Evolutionary conservation across 140 eudicot genomes (phyloP).

Genomic region (Ambrosia hybrid): DNA sequence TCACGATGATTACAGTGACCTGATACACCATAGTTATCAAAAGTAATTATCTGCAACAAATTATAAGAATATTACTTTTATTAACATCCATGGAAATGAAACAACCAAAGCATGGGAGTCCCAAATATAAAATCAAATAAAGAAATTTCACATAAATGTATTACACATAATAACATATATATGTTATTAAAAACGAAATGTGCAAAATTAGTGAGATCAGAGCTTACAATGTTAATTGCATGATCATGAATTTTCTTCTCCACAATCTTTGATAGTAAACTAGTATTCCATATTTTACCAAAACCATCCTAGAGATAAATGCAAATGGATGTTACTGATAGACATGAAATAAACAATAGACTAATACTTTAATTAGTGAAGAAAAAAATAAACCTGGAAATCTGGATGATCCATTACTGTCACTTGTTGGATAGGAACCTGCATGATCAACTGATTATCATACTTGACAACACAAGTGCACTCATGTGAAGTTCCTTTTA

Average conservation of each 20-base stretch:
- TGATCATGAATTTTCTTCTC: constrained; percentile 9
- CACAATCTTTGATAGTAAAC: constrained; percentile 2
- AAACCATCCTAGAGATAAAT: constrained; percentile 56
- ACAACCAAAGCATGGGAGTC: neutral
- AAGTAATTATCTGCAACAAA: constrained; percentile 67
- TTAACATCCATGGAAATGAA: neutral
- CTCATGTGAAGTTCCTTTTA: neutral
- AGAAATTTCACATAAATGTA: neutral
- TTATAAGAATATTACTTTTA: constrained; percentile 7
- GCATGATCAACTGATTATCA: constrained; percentile 32
- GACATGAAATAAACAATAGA: neutral
- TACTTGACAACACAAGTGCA: constrained; percentile 3
- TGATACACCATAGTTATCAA: constrained; percentile 88
- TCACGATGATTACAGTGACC: constrained; percentile 96
- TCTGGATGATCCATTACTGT: constrained; percentile 81
- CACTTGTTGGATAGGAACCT: constrained; percentile 81
- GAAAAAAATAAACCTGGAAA: constrained; percentile 55
- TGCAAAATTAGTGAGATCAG: neutral
- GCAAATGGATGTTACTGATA: constrained; percentile 4
- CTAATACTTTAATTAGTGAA: neutral
- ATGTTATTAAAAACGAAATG: neutral
- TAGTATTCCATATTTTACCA: constrained; percentile 16
- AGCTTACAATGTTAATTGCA: constrained; percentile 16
- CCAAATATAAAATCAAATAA: neutral
- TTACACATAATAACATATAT: neutral